Evolutionary conservation across 257 asterid species (phyloP).

Genomic region (Solanum phureja): DNA sequence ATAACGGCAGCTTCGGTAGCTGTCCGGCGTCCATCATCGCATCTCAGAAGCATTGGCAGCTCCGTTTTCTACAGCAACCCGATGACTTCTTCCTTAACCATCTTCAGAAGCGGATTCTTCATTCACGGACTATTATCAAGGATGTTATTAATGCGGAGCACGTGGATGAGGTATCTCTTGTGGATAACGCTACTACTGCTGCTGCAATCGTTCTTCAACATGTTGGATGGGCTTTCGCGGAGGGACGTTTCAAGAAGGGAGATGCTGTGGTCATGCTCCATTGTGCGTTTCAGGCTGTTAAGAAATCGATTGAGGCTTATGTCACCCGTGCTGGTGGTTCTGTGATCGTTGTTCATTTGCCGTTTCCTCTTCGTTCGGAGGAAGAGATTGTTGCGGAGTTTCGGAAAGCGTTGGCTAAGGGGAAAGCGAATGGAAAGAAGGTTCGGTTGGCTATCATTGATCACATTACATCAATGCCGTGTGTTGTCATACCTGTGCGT

Average conservation of each 20-base stretch:
- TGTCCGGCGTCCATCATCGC: conserved; percentile 86
- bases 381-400: conserved; percentile 72
- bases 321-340: conserved; percentile 93
- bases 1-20: conserved; percentile 94
- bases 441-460: conserved; percentile 85
- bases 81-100: conserved; percentile 83
- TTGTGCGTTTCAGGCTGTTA: conserved; percentile 90
- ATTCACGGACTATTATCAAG: conserved; percentile 59
- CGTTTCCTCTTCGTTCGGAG: conserved; percentile 71
- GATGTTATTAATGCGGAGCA: conserved; percentile 81
- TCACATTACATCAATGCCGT: conserved; percentile 95
- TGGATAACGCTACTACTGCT: conserved; percentile 94
- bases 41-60: conserved; percentile 85
- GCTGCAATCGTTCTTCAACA: conserved; percentile 92
- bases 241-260: conserved; percentile 74
- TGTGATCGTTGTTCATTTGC: conserved; percentile 77
- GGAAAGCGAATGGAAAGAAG: conserved; percentile 68
- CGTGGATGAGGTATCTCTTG: conserved; percentile 84
- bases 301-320: conserved; percentile 92
- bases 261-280: conserved; percentile 98
- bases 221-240: conserved; percentile 90
- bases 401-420: conserved; percentile 64
- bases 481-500: conserved; percentile 80
- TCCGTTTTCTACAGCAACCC: conserved; percentile 77
- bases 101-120: conserved; percentile 61